A percentile compares a stretch with the other conserved stretches of the same genome.
Evolutionary conservation across 495 filamentous ascomycete species (phyloP).

Genomic region (Talaromyces stipitatus): DNA sequence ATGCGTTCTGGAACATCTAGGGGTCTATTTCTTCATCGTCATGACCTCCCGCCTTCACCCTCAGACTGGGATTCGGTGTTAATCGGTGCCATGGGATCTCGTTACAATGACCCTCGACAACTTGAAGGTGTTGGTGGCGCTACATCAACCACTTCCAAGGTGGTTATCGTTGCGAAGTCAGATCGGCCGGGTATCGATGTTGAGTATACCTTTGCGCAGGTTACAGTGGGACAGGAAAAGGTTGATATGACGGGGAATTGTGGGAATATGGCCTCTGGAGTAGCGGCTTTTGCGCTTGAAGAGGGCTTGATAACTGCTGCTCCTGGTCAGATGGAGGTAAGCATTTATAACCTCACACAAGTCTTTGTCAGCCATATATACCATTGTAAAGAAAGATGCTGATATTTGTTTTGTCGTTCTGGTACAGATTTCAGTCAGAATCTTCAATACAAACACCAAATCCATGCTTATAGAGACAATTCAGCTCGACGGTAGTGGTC

Average conservation of each 20-base stretch:
- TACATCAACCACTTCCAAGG: conserved; percentile 34
- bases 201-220: conserved; percentile 33
- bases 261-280: conserved; percentile 31
- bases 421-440: conserved; percentile 19
- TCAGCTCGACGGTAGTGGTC: conserved; percentile 13
- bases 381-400: neutral
- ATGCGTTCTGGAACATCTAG: conserved; percentile 34
- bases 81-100: conserved; percentile 25
- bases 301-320: conserved; percentile 19
- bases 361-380: neutral
- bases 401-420: neutral
- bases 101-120: conserved; percentile 15
- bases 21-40: conserved; percentile 26
- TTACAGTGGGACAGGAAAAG: conserved; percentile 19
- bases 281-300: conserved; percentile 29
- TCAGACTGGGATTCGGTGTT: conserved; percentile 20
- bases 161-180: conserved; percentile 25
- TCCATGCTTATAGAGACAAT: conserved; percentile 20
- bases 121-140: conserved; percentile 30
- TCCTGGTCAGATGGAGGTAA: conserved; percentile 17
- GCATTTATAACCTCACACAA: neutral
- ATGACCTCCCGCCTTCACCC: conserved; percentile 18
- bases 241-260: conserved; percentile 34
- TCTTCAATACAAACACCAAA: conserved; percentile 25
- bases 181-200: conserved; percentile 20